phyloP scores from a whole-genome alignment of 2,329 filamentous ascomycete species.

The Arthrinium phaeospermum region DNA sequence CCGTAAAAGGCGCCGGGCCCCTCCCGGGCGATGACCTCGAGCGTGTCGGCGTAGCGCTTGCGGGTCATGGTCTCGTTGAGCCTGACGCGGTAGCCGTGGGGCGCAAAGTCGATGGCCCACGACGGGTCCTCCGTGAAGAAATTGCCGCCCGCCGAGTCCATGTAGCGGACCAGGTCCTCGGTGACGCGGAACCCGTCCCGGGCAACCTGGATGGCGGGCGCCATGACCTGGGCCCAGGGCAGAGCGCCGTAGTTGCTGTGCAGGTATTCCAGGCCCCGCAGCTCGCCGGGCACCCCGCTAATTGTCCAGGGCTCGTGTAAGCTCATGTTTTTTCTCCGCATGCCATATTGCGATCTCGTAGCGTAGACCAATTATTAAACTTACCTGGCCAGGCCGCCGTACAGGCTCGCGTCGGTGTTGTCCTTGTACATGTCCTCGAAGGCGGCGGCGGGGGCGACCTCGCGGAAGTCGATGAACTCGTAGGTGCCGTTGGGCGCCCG shows the following conservation, averaged over 20 bases:
- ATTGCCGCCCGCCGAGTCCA: conserved; percentile 58
- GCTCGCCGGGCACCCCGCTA: conserved; percentile 70
- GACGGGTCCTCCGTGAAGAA: conserved; percentile 74
- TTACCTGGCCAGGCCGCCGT: conserved; percentile 74
- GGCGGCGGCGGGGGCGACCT: conserved; percentile 80
- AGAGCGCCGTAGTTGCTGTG: conserved; percentile 71
- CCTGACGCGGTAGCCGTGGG: conserved; percentile 42
- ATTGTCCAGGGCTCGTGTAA: conserved; percentile 29
- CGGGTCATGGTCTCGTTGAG: conserved; percentile 47
- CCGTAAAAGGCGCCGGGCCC: conserved; percentile 50
- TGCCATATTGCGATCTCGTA: conserved; percentile 25
- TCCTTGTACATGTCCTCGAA: conserved; percentile 82
- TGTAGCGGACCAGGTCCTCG: conserved; percentile 70
- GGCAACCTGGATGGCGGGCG: conserved; percentile 74
- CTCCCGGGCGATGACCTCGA: conserved; percentile 54
- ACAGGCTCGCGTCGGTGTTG: conserved; percentile 66
- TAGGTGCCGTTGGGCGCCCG: conserved; percentile 74
- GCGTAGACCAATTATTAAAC: conserved; percentile 46
- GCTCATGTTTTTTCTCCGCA: neutral
- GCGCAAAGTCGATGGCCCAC: conserved; percentile 84
- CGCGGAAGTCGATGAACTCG: conserved; percentile 85
- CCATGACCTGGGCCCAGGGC: conserved; percentile 70
- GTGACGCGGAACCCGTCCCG: conserved; percentile 74
- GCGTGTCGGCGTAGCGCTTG: conserved; percentile 60
- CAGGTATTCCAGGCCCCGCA: conserved; percentile 76